Percentiles rank a stretch among this genome's conserved stretches.
Evolutionary conservation across 305 asterid genomes (phyloP).

Genomic region (Caryopteris hybrid): DNA sequence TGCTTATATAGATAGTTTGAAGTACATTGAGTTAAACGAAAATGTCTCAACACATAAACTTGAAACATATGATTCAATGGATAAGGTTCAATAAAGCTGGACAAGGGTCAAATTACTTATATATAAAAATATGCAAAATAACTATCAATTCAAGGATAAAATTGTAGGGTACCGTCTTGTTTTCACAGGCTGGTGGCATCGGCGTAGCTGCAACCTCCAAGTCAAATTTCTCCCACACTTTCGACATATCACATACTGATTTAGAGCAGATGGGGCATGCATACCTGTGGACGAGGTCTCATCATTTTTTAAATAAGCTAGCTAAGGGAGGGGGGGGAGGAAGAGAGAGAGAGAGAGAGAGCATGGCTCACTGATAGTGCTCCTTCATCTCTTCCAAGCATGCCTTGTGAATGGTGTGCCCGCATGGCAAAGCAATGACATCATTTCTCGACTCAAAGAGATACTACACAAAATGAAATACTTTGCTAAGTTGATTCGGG

Average conservation of each 20-base stretch:
- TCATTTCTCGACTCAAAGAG: constrained; percentile 71
- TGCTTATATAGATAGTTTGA: too few species aligned
- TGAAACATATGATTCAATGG: too few species aligned
- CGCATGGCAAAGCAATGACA: constrained; percentile 70
- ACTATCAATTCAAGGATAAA: too few species aligned
- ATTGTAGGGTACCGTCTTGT: constrained; percentile 49
- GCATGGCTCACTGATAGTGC: constrained; percentile 53
- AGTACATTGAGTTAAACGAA: too few species aligned
- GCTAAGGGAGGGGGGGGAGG: not conserved
- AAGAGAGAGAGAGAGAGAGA: not conserved
- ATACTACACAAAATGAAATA: constrained; percentile 33
- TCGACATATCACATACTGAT: constrained; percentile 89
- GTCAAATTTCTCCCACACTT: constrained; percentile 84
- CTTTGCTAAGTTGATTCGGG: not conserved
- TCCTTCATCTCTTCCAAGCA: constrained; percentile 85
- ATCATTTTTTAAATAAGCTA: not conserved
- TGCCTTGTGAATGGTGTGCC: constrained; percentile 81
- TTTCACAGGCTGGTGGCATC: constrained; percentile 57
- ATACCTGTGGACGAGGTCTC: constrained; percentile 34
- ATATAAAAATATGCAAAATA: too few species aligned
- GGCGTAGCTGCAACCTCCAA: constrained; percentile 81
- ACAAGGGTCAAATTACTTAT: too few species aligned
- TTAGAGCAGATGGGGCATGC: constrained; percentile 86
- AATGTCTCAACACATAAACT: too few species aligned
- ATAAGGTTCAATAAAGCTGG: too few species aligned